Evolutionary conservation across 768 basidiomycete genomes (phyloP).

Genomic region (Mycena haematopus): DNA sequence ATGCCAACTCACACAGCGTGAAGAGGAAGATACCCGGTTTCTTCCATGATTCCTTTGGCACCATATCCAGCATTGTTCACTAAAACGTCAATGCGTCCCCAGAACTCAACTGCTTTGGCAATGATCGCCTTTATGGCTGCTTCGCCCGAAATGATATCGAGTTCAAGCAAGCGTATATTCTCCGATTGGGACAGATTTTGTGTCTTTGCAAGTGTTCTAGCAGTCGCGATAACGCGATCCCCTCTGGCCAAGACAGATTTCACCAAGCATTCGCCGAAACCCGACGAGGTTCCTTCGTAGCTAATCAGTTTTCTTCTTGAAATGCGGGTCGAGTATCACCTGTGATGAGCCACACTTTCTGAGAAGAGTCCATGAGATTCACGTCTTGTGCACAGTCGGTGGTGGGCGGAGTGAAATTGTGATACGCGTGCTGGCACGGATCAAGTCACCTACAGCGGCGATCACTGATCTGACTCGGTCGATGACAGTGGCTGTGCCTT

Average conservation of each 20-base stretch:
- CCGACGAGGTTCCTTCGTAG: slow-evolving; percentile 44
- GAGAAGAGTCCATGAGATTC: slow-evolving; percentile 7
- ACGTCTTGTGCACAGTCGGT: neutral
- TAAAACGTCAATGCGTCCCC: slow-evolving; percentile 49
- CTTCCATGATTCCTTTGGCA: slow-evolving; percentile 43
- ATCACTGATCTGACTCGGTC: too few species aligned
- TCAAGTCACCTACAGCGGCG: too few species aligned
- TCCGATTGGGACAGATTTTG: slow-evolving; percentile 17
- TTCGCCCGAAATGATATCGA: slow-evolving; percentile 43
- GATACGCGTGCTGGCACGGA: neutral
- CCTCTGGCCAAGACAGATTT: slow-evolving; percentile 45
- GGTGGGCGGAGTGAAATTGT: neutral
- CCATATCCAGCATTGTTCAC: slow-evolving; percentile 56
- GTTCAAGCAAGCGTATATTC: slow-evolving; percentile 39
- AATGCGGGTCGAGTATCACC: neutral
- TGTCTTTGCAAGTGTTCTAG: slow-evolving; percentile 42
- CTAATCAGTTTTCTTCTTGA: neutral
- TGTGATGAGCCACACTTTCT: slow-evolving; percentile 28
- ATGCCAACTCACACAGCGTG: neutral
- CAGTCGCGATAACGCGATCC: slow-evolving; percentile 52
- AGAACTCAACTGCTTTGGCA: slow-evolving; percentile 40
- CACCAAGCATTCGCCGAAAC: slow-evolving; percentile 48
- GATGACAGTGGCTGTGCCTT: too few species aligned
- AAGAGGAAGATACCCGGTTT: slow-evolving; percentile 41
- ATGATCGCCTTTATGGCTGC: slow-evolving; percentile 39